These are phyloP conservation scores for Trichosporon ovoides DNA, from an alignment of 1,284 basidiomycete species.

Conservation along the genomic window DNA sequence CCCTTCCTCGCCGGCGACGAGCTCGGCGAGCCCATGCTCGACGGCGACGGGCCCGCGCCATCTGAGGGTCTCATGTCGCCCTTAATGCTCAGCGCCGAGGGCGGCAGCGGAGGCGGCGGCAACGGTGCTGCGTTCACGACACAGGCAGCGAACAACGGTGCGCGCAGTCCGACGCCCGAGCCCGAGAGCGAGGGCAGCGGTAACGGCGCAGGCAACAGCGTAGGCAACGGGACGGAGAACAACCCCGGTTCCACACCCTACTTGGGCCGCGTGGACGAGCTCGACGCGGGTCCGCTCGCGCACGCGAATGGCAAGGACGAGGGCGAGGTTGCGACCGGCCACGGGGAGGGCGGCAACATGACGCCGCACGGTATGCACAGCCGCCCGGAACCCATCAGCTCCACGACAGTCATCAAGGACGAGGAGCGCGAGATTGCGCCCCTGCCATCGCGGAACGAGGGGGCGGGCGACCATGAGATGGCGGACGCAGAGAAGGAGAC, in stretches of 20 bases:
- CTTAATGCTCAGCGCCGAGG: slow-evolving; percentile 27
- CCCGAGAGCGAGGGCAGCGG: slow-evolving; percentile 29
- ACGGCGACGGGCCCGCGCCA: slow-evolving; percentile 11
- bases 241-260: slow-evolving; percentile 42
- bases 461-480: not conserved
- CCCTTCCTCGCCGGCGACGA: slow-evolving; percentile 39
- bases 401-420: slow-evolving; percentile 38
- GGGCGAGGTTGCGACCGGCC: not conserved
- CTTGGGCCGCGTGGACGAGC: slow-evolving; percentile 48
- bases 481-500: slow-evolving; percentile 1
- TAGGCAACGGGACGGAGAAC: not conserved
- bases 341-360: slow-evolving; percentile 35
- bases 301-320: slow-evolving; percentile 15
- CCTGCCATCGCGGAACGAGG: slow-evolving; percentile 27
- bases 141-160: slow-evolving; percentile 7
- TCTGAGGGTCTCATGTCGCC: slow-evolving; percentile 40
- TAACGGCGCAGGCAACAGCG: too few species aligned
- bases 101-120: not conserved
- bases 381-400: slow-evolving; percentile 41
- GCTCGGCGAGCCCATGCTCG: slow-evolving; percentile 17
- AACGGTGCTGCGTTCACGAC: slow-evolving; percentile 4
- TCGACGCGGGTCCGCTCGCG: slow-evolving; percentile 46
- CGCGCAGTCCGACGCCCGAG: slow-evolving; percentile 36
- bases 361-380: slow-evolving; percentile 47
- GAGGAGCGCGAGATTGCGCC: slow-evolving; percentile 32